phyloP scores from a whole-genome alignment of 768 basidiomycete genomes.

The Dioszegia crocea region DNA sequence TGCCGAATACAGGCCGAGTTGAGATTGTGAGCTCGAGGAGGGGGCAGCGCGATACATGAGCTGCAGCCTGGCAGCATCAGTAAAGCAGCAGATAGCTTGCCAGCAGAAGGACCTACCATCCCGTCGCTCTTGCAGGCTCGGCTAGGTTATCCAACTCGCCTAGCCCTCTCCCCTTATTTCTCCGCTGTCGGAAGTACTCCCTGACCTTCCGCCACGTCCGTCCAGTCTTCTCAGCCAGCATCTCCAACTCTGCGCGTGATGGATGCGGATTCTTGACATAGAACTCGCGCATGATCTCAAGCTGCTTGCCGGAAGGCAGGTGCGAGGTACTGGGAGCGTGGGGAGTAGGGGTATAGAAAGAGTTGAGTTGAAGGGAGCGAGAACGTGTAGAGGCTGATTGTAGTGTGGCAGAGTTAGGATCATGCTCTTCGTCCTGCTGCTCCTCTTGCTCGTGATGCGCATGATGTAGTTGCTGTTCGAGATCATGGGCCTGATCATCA shows the following conservation, averaged over 20 bases:
- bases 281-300: constrained; percentile 30
- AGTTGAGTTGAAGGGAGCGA: not conserved
- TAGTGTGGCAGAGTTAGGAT: not conserved
- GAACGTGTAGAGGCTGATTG: not conserved
- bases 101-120: constrained; percentile 27
- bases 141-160: constrained; percentile 34
- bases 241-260: constrained; percentile 26
- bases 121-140: constrained; percentile 38
- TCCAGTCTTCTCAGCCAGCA: constrained; percentile 33
- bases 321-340: not conserved
- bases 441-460: not conserved
- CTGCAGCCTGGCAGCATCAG: constrained; percentile 33
- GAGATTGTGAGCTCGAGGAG: constrained; percentile 19
- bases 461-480: not conserved
- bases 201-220: constrained; percentile 38
- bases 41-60: constrained; percentile 30
- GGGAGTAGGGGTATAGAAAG: constrained; percentile 2
- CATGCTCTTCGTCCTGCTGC: not conserved
- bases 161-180: constrained; percentile 42
- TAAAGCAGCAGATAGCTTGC: not conserved
- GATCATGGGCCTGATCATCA: constrained; percentile 5
- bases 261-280: constrained; percentile 40
- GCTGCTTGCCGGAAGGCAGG: constrained; percentile 23
- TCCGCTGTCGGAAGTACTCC: constrained; percentile 42
- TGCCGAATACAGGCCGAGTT: constrained; percentile 34